phyloP scores from a whole-genome alignment of 2,329 filamentous ascomycete species.

The Boeremia exigua region DNA sequence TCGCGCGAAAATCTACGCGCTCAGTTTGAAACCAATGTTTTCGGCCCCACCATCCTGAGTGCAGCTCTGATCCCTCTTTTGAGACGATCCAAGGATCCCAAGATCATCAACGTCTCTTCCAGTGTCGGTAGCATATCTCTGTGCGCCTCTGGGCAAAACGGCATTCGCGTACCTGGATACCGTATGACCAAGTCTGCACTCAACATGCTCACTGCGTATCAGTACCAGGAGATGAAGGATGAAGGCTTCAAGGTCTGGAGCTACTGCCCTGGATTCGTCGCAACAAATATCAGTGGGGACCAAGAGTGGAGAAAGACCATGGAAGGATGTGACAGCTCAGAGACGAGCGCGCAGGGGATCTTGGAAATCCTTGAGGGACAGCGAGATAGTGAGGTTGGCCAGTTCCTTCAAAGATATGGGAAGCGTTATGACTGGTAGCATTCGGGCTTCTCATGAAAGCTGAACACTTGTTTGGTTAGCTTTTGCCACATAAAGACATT shows the following conservation, averaged over 20 bases:
- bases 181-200: slow-evolving; percentile 47
- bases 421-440: slow-evolving; percentile 30
- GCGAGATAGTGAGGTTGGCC: slow-evolving; percentile 36
- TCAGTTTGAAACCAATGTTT: slow-evolving; percentile 48
- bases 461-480: too few relatives aligned
- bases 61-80: slow-evolving; percentile 44
- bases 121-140: slow-evolving; percentile 40
- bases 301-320: slow-evolving; percentile 24
- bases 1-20: slow-evolving; percentile 27
- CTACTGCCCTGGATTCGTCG: slow-evolving; percentile 42
- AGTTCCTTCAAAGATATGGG: slow-evolving; percentile 34
- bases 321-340: slow-evolving; percentile 33
- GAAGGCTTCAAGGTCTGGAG: slow-evolving; percentile 37
- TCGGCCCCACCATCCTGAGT: slow-evolving; percentile 43
- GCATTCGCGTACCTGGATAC: slow-evolving; percentile 27
- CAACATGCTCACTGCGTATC: slow-evolving; percentile 44
- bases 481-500: too few relatives aligned
- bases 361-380: slow-evolving; percentile 40
- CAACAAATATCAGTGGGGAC: slow-evolving; percentile 33
- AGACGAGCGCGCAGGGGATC: slow-evolving; percentile 43
- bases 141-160: slow-evolving; percentile 9
- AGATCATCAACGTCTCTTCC: slow-evolving; percentile 47
- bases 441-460: too few relatives aligned
- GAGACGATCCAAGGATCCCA: slow-evolving; percentile 34
- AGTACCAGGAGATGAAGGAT: slow-evolving; percentile 48